Percentiles rank a stretch among this genome's conserved stretches.
These are phyloP conservation scores for Cordyceps javanica DNA, from an alignment of 2,329 filamentous ascomycete species.

Conservation along the genomic window DNA sequence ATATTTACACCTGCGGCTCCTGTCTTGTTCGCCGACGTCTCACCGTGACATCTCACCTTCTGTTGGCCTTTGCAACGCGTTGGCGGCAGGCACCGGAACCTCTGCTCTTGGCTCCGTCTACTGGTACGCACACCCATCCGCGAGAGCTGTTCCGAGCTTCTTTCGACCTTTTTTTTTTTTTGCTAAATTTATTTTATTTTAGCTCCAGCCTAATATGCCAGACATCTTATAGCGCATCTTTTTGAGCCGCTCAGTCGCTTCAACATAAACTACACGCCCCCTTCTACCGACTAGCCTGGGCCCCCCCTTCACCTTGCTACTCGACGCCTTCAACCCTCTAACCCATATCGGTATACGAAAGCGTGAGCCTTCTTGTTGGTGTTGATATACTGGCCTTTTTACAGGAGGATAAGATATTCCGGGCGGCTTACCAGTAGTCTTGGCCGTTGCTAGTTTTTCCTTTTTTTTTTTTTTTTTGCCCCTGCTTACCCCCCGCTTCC, in stretches of 20 bases:
- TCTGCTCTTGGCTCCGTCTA: neutral
- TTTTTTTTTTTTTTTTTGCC: no score
- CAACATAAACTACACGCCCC: neutral
- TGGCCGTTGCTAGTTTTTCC: conserved; percentile 4
- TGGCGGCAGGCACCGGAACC: neutral
- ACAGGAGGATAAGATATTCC: neutral
- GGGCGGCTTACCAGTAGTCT: neutral
- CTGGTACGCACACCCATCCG: neutral
- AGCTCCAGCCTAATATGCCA: neutral
- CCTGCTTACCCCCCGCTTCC: conserved; percentile 6
- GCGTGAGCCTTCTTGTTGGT: neutral
- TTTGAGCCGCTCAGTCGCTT: neutral
- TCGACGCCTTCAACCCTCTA: neutral
- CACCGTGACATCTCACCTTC: neutral
- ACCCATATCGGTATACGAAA: conserved; percentile 1
- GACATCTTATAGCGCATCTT: neutral
- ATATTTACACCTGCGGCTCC: neutral
- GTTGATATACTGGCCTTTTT: neutral
- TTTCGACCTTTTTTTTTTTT: no score
- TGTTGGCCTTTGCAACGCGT: neutral
- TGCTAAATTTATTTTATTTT: no score
- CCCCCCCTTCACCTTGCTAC: neutral
- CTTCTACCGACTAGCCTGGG: neutral
- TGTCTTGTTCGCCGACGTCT: neutral
- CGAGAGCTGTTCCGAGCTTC: neutral